Base-by-base conservation (phyloP, 768 basidiomycete species). In the Filobasidium floriforme region DNA sequence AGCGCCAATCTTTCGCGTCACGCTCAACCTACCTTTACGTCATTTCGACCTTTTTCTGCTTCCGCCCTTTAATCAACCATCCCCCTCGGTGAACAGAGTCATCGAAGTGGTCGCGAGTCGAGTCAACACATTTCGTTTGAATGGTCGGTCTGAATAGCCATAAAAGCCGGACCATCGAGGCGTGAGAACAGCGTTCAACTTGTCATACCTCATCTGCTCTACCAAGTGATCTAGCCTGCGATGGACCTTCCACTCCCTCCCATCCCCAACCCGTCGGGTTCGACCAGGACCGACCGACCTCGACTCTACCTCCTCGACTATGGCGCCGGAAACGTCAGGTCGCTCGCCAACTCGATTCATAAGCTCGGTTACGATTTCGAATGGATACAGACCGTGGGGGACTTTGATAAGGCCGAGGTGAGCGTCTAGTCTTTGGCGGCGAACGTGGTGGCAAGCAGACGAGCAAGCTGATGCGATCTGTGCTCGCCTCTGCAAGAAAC, bases 231-330 rank as follows among this genome's bases (percentile, higher is more conserved):
- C 32, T 37, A 4, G 3, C 22, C 26, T 7, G 4, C 19, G 29
- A 57, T 57, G 54, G 22, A 24, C n/a, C 54, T 57, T 28, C 54
- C 54, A 26, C 24, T 57, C 29, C 54, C 54, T 26, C 7, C 54
- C 2, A 24, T 32, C 54, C 54, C 54, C 7, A 57, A 57, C 54
- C 54, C 54, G 15, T 15, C 54, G 5, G 24, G 24, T 2, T 57
- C 54, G 5, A 57, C 54, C 24, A 4, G 18, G 18, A 57, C 22
- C 3, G 51, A 60, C 32, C 44, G 52, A 51, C 72, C 76, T 11
- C 73, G 70, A 64, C 86, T 96, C 70, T 98, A 87, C 79, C 85
- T 98, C 73, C 87, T 98, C 70, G 94, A 97, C 79, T 96, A 98
- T 76, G 93, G 93, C 77, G 93, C 93, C 61, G 93, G 93, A 24